These are phyloP conservation scores for Gaertneriomyces sp. DNA, from an alignment of 192 early-diverging fungal genomes.

Conservation along the genomic window DNA sequence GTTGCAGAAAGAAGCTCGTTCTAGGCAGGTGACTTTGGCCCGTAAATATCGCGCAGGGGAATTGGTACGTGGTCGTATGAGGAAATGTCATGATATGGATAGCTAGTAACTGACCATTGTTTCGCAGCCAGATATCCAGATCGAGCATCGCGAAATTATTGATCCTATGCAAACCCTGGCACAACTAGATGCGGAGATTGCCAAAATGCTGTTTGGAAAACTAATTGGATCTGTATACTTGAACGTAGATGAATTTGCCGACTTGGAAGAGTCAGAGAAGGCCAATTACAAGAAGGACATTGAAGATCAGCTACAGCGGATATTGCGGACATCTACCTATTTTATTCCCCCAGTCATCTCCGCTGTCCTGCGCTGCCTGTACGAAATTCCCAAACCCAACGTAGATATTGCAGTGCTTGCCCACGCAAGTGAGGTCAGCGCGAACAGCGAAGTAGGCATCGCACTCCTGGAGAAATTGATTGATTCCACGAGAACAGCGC, in stretches of 20 bases:
- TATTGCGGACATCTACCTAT: conserved; percentile 22
- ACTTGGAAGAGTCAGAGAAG: conserved; percentile 1
- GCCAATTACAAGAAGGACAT: conserved; percentile 8
- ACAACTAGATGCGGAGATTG: conserved; percentile 56
- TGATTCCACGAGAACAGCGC: background rate
- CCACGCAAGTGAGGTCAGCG: conserved; percentile 34
- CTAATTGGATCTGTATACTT: conserved; percentile 8
- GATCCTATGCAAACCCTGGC: conserved; percentile 62
- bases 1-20: conserved; percentile 44
- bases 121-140: conserved; percentile 65
- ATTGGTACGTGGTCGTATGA: conserved; percentile 15
- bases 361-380: conserved; percentile 27
- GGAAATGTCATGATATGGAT: too few relatives aligned
- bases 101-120: too few relatives aligned
- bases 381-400: conserved; percentile 5
- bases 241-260: background rate
- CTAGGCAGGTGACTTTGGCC: conserved; percentile 55
- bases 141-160: conserved; percentile 60
- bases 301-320: conserved; percentile 6
- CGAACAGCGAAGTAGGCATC: conserved; percentile 37
- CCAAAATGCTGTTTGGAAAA: conserved; percentile 31
- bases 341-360: conserved; percentile 27
- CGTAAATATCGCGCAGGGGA: conserved; percentile 68
- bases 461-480: conserved; percentile 27
- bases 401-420: conserved; percentile 13